These are phyloP conservation scores for Plantago lanceolata DNA, from an alignment of 305 asterid species.

Conservation along the genomic window DNA sequence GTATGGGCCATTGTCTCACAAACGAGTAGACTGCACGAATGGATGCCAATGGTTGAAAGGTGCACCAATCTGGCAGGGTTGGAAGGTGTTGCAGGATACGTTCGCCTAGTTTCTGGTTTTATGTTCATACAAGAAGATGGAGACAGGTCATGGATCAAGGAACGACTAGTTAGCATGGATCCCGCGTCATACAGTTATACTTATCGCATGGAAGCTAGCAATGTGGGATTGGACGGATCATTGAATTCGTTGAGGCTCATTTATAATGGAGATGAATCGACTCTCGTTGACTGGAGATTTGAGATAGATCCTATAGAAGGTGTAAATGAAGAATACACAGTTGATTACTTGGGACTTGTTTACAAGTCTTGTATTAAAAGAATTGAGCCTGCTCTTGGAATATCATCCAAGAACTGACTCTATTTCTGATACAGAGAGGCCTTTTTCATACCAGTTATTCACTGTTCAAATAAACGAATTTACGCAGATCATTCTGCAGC, in stretches of 20 bases:
- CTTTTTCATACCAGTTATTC: neutral
- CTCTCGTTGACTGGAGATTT: constrained; percentile 52
- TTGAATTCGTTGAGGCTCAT: constrained; percentile 44
- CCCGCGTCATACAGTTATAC: constrained; percentile 30
- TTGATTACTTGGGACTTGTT: constrained; percentile 57
- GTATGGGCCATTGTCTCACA: constrained; percentile 51
- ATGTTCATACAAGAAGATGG: constrained; percentile 65
- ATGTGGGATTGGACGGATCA: constrained; percentile 66
- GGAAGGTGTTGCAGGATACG: constrained; percentile 54
- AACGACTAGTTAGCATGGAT: constrained; percentile 44
- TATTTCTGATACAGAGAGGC: neutral
- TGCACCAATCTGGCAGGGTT: constrained; percentile 46
- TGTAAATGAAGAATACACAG: constrained; percentile 38
- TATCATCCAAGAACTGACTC: constrained; percentile 4
- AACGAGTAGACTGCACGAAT: constrained; percentile 39
- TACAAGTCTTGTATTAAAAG: constrained; percentile 56
- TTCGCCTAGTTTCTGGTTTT: constrained; percentile 60
- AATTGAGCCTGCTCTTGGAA: constrained; percentile 41
- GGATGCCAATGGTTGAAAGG: constrained; percentile 71
- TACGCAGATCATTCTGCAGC: neutral
- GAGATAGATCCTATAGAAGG: constrained; percentile 52
- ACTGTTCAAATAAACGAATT: neutral
- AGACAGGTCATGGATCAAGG: constrained; percentile 77
- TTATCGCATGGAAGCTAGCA: constrained; percentile 57
- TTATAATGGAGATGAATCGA: constrained; percentile 43